Evolutionary conservation across 2,329 filamentous ascomycete species (phyloP).

Genomic region (Bipolaris gigantea): DNA sequence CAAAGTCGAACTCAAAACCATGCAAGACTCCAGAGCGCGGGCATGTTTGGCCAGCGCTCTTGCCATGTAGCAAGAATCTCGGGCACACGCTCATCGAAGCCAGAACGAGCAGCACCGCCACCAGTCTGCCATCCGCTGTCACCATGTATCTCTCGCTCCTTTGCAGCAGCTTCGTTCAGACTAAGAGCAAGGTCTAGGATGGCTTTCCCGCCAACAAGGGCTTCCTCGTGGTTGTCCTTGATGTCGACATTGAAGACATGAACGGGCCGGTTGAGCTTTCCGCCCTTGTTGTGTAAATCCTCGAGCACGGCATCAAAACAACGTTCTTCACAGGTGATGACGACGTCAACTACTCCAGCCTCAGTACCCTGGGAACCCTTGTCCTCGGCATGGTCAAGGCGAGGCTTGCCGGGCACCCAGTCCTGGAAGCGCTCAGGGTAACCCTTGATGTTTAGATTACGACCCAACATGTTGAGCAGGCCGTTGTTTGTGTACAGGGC

Average conservation of each 20-base stretch:
- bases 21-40: constrained; percentile 89
- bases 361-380: constrained; percentile 81
- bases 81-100: constrained; percentile 91
- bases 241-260: constrained; percentile 99
- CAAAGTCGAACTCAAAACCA: constrained; percentile 68
- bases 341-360: constrained; percentile 85
- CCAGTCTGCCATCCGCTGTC: constrained; percentile 68
- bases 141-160: constrained; percentile 72
- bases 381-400: constrained; percentile 70
- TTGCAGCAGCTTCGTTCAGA: constrained; percentile 76
- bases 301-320: constrained; percentile 99
- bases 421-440: constrained; percentile 97
- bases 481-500: constrained; percentile 90
- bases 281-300: constrained; percentile 82
- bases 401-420: constrained; percentile 85
- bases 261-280: constrained; percentile 85
- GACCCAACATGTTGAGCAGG: constrained; percentile 90
- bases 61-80: constrained; percentile 93
- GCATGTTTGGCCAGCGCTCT: constrained; percentile 88
- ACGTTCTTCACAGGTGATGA: constrained; percentile 95
- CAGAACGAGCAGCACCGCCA: constrained; percentile 60
- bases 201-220: constrained; percentile 82
- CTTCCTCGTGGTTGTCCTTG: constrained; percentile 97
- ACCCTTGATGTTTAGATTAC: constrained; percentile 91
- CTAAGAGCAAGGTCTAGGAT: constrained; percentile 89